Conservation (phyloP, 2,329 filamentous ascomycete genomes). For the Fusarium coicis region DNA sequence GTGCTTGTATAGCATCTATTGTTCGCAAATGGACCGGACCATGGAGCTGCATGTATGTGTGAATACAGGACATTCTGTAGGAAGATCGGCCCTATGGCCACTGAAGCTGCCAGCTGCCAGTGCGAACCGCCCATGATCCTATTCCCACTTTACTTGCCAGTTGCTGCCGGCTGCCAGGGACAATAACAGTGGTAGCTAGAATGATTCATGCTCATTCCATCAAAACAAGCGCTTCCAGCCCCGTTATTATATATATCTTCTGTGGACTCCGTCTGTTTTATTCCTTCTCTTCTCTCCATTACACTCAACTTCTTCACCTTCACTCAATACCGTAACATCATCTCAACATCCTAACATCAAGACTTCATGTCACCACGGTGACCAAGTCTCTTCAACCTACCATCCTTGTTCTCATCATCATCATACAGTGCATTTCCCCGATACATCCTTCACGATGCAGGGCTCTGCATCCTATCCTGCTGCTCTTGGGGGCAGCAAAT, state of each 20-base stretch:
- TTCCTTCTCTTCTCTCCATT: background rate
- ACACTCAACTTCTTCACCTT: background rate
- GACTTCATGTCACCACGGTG: background rate
- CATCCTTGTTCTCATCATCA: background rate
- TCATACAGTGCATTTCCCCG: background rate
- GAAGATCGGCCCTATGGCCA: background rate
- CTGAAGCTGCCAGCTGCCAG: background rate
- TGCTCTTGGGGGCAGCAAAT: slow-evolving; percentile 16
- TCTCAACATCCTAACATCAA: background rate
- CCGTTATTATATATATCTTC: background rate
- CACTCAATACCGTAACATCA: background rate
- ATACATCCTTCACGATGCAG: slow-evolving; percentile 5
- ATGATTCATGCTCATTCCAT: background rate
- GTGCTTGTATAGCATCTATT: background rate
- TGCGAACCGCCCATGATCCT: background rate
- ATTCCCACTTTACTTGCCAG: slow-evolving; percentile 8
- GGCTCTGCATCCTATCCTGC: slow-evolving; percentile 21
- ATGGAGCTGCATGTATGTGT: background rate
- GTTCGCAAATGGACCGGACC: background rate
- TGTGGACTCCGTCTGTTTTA: background rate
- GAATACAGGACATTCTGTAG: background rate
- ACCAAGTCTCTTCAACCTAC: background rate
- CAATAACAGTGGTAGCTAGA: background rate
- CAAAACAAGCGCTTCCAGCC: background rate
- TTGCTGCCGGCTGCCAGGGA: background rate